Conservation (phyloP, 2,329 filamentous ascomycete genomes). For the Chaetomium globosum region DNA sequence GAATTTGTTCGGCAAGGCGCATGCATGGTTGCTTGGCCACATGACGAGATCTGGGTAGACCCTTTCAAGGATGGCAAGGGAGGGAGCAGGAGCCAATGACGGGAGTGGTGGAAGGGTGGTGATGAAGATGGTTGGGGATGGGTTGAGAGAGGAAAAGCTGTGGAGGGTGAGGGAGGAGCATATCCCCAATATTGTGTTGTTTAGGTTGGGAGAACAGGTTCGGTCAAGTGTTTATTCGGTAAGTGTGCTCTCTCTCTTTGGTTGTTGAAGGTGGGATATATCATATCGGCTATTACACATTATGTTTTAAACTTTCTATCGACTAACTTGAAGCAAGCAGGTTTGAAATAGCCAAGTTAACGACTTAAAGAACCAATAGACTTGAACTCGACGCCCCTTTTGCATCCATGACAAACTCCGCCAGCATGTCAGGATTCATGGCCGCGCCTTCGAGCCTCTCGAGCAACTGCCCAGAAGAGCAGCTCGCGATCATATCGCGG, state of each 20-base stretch:
- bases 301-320: not conserved
- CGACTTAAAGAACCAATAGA: not conserved
- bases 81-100: not conserved
- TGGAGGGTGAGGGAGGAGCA: not conserved
- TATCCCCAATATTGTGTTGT: not conserved
- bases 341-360: not conserved
- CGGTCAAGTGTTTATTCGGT: not conserved
- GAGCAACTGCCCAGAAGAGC: not conserved
- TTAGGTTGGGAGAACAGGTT: not conserved
- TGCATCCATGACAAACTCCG: not conserved
- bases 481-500: not conserved
- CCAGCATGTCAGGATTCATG: not conserved
- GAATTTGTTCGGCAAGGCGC: slow-evolving; percentile 12
- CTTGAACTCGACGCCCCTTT: not conserved
- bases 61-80: not conserved
- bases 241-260: not conserved
- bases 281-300: not conserved
- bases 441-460: not conserved
- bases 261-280: not conserved
- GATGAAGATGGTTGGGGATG: not conserved
- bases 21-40: slow-evolving; percentile 19
- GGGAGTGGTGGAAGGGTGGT: not conserved
- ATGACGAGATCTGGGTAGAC: slow-evolving; percentile 20
- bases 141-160: not conserved
- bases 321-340: not conserved